Evolutionary conservation across 164 flowering plant species (phyloP), one percentile per base, ranked within the genome.

Genomic region (Vitis rotundifolia): DNA sequence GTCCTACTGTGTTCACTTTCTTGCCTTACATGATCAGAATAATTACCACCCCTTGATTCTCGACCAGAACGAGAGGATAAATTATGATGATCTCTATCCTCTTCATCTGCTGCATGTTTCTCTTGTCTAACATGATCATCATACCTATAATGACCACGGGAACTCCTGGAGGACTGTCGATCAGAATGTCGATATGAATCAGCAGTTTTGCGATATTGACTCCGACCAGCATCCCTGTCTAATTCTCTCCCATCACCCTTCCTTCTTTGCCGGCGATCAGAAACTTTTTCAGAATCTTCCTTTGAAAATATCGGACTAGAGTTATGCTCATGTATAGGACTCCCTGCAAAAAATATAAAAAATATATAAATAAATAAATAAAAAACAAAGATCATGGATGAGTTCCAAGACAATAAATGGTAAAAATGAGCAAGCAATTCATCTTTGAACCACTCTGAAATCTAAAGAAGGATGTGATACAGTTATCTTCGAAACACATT

Each of bases 141-240:
- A 76, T 80, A 86, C 76, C 80, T 84, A 63, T 59, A 77, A 67
- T 85, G 68, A 71, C 76, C 79, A 77, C 73, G 79, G 37, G 83
- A 81, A 67, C 79, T 73, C 80, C 88, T 79, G 61, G 88, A 75
- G 49, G 87, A 84, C 10, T 74, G 85, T n/a, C 86, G 77, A 64
- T 83, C 90, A 73, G 81, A 76, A 77, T 81, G 61, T 60, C 80
- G 83, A 59, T 79, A 74, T 11, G 86, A 82, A 73, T 87, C 88
- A 73, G 77, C 76, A 65, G 74, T 69, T 68, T 77, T 85, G 3
- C 82, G 81, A 73, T 77, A 71, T 15, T 77, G 86, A 75, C 68
- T 74, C 26, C 85, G 78, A 16, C 78, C 79, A 64, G 78, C 77
- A 49, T 84, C 85, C 63, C 67, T 74, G 10, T 82, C 78, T 4